Conservation (phyloP, 768 basidiomycete species). For the Lactarius akahatsu region DNA sequence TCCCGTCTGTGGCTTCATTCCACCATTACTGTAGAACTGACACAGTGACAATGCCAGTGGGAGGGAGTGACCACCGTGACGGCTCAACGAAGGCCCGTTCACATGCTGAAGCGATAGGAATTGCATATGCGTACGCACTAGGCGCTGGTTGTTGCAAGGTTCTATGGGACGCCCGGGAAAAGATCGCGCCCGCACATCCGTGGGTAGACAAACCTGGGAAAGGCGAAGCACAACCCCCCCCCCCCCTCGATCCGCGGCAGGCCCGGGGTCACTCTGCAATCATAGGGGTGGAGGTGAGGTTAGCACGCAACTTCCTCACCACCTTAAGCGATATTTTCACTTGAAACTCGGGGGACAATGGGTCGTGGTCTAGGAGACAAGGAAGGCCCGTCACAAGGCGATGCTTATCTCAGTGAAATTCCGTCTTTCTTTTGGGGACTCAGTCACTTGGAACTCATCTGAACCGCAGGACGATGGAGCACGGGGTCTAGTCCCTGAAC, state of each 20-base stretch:
- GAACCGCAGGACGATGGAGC: conserved; percentile 16
- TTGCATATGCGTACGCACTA: conserved; percentile 14
- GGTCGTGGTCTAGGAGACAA: conserved; percentile 5
- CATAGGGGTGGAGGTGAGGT: conserved; percentile 16
- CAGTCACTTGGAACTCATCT: conserved; percentile 12
- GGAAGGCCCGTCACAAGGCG: conserved; percentile 14
- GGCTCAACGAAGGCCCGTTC: conserved; percentile 8
- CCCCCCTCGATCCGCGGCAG: conserved; percentile 18
- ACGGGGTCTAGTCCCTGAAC: conserved; percentile 22
- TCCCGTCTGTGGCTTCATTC: background rate
- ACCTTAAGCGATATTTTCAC: conserved; percentile 3
- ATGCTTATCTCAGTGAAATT: conserved; percentile 24
- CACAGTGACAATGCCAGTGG: conserved; percentile 1
- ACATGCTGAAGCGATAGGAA: conserved; percentile 15
- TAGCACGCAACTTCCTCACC: conserved; percentile 19
- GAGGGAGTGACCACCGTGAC: background rate
- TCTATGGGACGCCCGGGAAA: conserved; percentile 13
- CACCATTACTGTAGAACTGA: conserved; percentile 1
- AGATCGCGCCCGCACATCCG: conserved; percentile 22
- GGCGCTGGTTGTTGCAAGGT: conserved; percentile 13
- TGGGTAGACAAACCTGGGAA: conserved; percentile 7
- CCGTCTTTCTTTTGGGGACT: conserved; percentile 10
- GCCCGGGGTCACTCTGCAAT: background rate
- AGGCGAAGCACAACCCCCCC: conserved; percentile 6
- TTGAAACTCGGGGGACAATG: background rate